Evolutionary conservation across 2,329 filamentous ascomycete genomes (phyloP), one percentile per base, ranked within the genome.

Genomic region (Pestalotiopsis sp.): DNA sequence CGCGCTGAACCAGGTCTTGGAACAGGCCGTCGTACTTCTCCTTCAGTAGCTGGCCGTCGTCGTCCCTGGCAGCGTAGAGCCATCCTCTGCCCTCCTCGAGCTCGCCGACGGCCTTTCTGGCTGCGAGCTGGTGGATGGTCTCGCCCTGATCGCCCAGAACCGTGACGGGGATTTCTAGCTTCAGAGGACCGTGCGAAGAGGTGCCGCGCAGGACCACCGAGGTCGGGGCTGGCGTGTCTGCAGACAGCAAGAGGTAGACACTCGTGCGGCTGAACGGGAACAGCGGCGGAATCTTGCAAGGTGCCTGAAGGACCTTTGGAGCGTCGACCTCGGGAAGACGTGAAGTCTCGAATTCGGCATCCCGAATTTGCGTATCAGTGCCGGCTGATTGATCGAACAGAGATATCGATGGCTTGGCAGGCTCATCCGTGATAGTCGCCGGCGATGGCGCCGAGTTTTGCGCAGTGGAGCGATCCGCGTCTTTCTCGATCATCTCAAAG

Each of bases 1-100:
- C 91, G 1, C 86, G 84, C 76, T 91, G 86, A 0, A 90, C 86
- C 74, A 94, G 84, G 61, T 89, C 85, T 13, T 84, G 78, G 75
- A 91, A 90, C 4, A 83, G 84, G 17, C 83, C 83, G 4, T 82
- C 77, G 57, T 86, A 81, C 62, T 81, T 79, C 4, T 87, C 78
- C 52, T 84, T 84, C 20, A 90, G 75, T 0, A 80, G 74, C 5
- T 81, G 79, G 1, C 84, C 84, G 2, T 79, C 77, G 11, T n/a
- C 14, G 17, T 85, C 82, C 69, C 84, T 88, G 11, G 84, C 84
- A 17, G 89, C 79, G 61, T 78, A 79, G 45, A 91, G 79, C 90
- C 92, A 94, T 13, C 92, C 91, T 27, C 90, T 85, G 0, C 89
- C 88, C 76, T 92, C 87, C 77, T 94, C 91, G 0, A 94, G 85